Conservation (phyloP, 805 yeast genomes). For the Saccharomycopsis oosterbeekiorum region DNA sequence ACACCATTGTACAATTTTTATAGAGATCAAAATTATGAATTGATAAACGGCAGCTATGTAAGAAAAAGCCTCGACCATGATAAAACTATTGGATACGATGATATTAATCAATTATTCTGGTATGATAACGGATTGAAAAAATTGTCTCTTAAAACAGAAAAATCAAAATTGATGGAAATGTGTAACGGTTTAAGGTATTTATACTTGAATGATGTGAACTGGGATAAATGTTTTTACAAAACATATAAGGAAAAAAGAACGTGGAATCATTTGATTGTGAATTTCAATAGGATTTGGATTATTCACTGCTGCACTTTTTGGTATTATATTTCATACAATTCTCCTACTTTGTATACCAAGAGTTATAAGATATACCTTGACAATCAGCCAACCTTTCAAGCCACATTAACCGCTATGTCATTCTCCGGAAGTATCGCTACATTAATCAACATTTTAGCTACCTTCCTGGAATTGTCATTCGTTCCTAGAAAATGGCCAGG, state of each 20-base stretch:
- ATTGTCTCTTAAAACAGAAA: slow-evolving; percentile 37
- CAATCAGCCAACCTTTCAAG: slow-evolving; percentile 51
- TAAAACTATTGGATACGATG: slow-evolving; percentile 75
- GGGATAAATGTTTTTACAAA: slow-evolving; percentile 63
- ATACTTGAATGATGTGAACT: slow-evolving; percentile 42
- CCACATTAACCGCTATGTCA: slow-evolving; percentile 48
- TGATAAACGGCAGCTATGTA: slow-evolving; percentile 34
- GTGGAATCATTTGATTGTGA: slow-evolving; percentile 65
- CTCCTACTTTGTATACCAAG: slow-evolving; percentile 57
- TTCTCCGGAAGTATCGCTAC: slow-evolving; percentile 59
- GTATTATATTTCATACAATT: slow-evolving; percentile 62
- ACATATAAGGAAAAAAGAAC: slow-evolving; percentile 67
- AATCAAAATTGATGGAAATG: slow-evolving; percentile 39
- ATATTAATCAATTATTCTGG: slow-evolving; percentile 85
- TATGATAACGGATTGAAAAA: slow-evolving; percentile 57
- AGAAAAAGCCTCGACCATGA: slow-evolving; percentile 55
- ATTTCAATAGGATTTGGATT: slow-evolving; percentile 74
- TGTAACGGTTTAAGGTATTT: slow-evolving; percentile 48
- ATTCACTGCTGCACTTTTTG: slow-evolving; percentile 67
- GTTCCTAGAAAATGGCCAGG: slow-evolving; percentile 73
- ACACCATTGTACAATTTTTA: slow-evolving; percentile 65
- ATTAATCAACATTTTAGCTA: slow-evolving; percentile 44
- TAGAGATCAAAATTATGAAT: slow-evolving; percentile 42
- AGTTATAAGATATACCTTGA: slow-evolving; percentile 43
- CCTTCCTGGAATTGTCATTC: slow-evolving; percentile 47